A percentile compares a stretch with the other conserved stretches of the same genome.
These are phyloP conservation scores for Coprinopsis strossmayeri DNA, from an alignment of 768 basidiomycete species.

Conservation along the genomic window DNA sequence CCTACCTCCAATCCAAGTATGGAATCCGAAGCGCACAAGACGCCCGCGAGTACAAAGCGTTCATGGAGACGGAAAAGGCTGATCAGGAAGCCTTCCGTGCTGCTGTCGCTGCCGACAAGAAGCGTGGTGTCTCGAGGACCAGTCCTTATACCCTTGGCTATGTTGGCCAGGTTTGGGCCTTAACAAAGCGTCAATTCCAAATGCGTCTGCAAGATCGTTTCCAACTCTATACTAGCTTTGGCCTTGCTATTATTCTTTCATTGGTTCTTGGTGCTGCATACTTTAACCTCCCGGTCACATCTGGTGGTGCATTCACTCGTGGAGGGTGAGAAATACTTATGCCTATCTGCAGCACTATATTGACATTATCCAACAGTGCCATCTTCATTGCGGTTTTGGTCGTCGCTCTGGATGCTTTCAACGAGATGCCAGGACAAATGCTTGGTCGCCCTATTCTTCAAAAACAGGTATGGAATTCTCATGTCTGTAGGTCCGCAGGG, in stretches of 20 bases:
- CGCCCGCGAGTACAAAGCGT: constrained; percentile 48
- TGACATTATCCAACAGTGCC: constrained; percentile 29
- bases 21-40: constrained; percentile 35
- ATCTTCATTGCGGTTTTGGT: constrained; percentile 68
- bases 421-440: constrained; percentile 77
- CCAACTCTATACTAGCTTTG: constrained; percentile 66
- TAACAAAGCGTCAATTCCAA: constrained; percentile 70
- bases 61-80: constrained; percentile 51
- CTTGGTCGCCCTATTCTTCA: constrained; percentile 68
- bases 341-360: not conserved
- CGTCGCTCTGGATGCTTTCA: constrained; percentile 65
- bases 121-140: constrained; percentile 66
- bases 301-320: constrained; percentile 82
- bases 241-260: constrained; percentile 50
- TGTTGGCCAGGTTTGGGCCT: constrained; percentile 61
- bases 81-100: constrained; percentile 75
- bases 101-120: constrained; percentile 73
- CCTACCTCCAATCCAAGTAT: constrained; percentile 47
- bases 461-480: constrained; percentile 63
- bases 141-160: constrained; percentile 83
- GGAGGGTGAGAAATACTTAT: constrained; percentile 38
- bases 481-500: too few species aligned
- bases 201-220: constrained; percentile 71
- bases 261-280: constrained; percentile 70
- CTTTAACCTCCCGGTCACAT: constrained; percentile 63